Conservation (phyloP, 345 rosid species). For the Camelina neglecta region DNA sequence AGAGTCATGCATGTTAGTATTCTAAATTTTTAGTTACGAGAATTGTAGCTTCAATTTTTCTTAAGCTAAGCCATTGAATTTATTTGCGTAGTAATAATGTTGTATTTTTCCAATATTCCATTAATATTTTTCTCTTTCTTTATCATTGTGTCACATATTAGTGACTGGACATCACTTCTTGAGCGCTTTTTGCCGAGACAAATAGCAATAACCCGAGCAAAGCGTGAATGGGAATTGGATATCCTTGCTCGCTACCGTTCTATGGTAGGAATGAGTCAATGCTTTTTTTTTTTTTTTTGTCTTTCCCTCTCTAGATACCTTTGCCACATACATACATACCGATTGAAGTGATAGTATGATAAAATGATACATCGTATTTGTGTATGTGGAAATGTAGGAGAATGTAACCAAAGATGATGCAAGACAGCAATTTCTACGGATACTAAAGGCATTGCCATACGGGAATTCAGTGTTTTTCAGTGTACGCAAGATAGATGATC, state of each 20-base stretch:
- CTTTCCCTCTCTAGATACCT: not conserved
- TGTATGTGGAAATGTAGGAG: constrained; percentile 57
- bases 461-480: constrained; percentile 94
- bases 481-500: constrained; percentile 97
- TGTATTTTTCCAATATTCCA: not conserved
- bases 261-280: constrained; percentile 59
- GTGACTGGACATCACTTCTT: constrained; percentile 91
- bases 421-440: constrained; percentile 88
- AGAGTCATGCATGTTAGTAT: constrained; percentile 86
- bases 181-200: constrained; percentile 93
- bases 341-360: no score
- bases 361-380: constrained; percentile 18
- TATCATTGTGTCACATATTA: constrained; percentile 45
- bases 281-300: no score
- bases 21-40: not conserved
- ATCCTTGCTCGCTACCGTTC: constrained; percentile 86
- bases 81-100: not conserved
- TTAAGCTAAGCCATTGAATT: not conserved
- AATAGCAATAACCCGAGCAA: constrained; percentile 93
- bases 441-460: constrained; percentile 81
- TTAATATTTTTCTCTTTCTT: constrained; percentile 5
- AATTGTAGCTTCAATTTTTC: constrained; percentile 17
- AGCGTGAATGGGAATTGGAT: constrained; percentile 95
- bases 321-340: constrained; percentile 3
- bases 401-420: constrained; percentile 94